Evolutionary conservation across 1,284 basidiomycete species (phyloP).

Genomic region (Ganoderma sinense): DNA sequence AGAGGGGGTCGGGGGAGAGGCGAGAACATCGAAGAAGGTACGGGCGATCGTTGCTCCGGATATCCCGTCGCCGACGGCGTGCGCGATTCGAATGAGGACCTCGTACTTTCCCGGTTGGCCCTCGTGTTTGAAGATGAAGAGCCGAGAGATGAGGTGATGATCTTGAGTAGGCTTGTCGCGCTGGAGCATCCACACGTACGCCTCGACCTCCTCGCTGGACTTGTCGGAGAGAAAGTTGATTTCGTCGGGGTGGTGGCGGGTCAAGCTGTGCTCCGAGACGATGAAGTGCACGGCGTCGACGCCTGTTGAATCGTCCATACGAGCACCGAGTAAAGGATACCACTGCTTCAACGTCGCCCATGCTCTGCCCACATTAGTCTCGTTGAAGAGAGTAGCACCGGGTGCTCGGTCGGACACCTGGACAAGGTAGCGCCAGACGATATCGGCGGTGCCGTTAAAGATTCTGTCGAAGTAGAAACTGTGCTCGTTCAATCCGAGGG

Average conservation of each 20-base stretch:
- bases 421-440: constrained; percentile 46
- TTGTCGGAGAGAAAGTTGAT: constrained; percentile 41
- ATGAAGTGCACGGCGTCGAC: constrained; percentile 45
- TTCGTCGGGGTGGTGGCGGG: constrained; percentile 43
- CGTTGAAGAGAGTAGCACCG: constrained; percentile 26
- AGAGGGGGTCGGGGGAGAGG: constrained; percentile 29
- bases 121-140: constrained; percentile 22
- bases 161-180: constrained; percentile 24
- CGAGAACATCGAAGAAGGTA: constrained; percentile 54
- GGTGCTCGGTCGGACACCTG: constrained; percentile 32
- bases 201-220: constrained; percentile 42
- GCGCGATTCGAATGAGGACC: constrained; percentile 51
- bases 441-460: constrained; percentile 55
- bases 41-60: constrained; percentile 50
- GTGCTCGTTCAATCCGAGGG: constrained; percentile 50
- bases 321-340: constrained; percentile 55
- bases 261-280: constrained; percentile 45
- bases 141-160: constrained; percentile 27
- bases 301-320: constrained; percentile 41
- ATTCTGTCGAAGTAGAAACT: constrained; percentile 53
- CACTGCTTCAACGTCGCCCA: constrained; percentile 54
- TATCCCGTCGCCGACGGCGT: constrained; percentile 58
- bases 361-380: constrained; percentile 45
- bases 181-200: constrained; percentile 19
- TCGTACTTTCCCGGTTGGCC: constrained; percentile 43